Percentiles rank a stretch among this genome's conserved stretches.
Evolutionary conservation across 306 rosid genomes (phyloP).

Genomic region (Trifolium subterraneum): DNA sequence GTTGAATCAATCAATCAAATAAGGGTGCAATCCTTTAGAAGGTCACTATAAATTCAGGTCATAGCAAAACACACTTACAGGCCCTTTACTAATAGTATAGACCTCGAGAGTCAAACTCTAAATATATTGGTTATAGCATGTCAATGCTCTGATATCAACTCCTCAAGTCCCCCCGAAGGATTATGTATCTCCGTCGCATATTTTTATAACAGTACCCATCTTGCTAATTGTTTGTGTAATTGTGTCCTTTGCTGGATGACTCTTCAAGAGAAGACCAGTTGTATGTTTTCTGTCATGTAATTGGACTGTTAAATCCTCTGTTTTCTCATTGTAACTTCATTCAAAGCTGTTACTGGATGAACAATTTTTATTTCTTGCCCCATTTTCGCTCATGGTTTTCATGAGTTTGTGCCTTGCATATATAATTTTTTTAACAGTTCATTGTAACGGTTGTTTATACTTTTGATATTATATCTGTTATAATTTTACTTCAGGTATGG

Average conservation of each 20-base stretch:
- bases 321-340: neutral
- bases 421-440: neutral
- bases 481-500: constrained; percentile 7
- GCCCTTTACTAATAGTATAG: constrained; percentile 14
- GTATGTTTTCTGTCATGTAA: neutral
- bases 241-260: neutral
- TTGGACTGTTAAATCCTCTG: constrained; percentile 7
- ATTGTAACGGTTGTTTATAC: constrained; percentile 8
- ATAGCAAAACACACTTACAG: neutral
- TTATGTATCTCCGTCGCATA: constrained; percentile 9
- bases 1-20: constrained; percentile 1
- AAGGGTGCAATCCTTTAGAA: constrained; percentile 13
- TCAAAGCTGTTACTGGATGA: neutral
- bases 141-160: constrained; percentile 5
- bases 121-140: constrained; percentile 17
- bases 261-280: constrained; percentile 10
- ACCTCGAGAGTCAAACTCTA: constrained; percentile 10
- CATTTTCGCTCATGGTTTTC: neutral
- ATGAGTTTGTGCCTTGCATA: neutral
- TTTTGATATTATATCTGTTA: constrained; percentile 24
- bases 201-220: neutral
- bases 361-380: neutral
- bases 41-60: constrained; percentile 1
- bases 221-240: neutral
- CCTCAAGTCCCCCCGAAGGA: constrained; percentile 2